Evolutionary conservation across 140 eudicot species (phyloP).

Genomic region (Stevia rebaudiana): DNA sequence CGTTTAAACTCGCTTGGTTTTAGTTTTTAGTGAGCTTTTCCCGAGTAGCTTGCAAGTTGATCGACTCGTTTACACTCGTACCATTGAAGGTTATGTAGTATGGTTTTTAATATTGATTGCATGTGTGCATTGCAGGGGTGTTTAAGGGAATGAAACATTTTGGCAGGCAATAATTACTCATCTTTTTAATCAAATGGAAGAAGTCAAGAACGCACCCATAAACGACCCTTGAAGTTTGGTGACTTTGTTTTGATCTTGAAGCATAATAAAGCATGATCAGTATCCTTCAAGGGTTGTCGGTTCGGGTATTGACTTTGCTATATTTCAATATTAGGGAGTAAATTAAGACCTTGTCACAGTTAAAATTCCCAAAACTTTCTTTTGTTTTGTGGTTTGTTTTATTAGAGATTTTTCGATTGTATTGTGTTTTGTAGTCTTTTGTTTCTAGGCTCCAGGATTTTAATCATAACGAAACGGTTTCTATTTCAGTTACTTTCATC

Average conservation of each 20-base stretch:
- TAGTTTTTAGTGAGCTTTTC: too few species aligned
- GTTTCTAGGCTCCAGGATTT: constrained; percentile 25
- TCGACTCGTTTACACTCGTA: too few species aligned
- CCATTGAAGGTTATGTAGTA: too few species aligned
- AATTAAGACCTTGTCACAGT: constrained; percentile 32
- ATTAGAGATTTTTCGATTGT: constrained; percentile 8
- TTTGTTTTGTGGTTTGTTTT: constrained; percentile 25
- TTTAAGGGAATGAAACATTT: constrained; percentile 6
- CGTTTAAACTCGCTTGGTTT: too few species aligned
- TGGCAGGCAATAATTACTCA: constrained; percentile 34
- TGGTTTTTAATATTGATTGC: not conserved
- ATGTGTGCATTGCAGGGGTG: constrained; percentile 26
- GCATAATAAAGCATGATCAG: constrained; percentile 31
- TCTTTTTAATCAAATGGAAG: constrained; percentile 34
- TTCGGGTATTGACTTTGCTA: constrained; percentile 96
- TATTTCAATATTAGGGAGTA: constrained; percentile 27
- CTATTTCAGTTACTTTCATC: constrained; percentile 3
- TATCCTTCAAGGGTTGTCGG: constrained; percentile 58
- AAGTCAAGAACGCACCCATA: constrained; percentile 99
- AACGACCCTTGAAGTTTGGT: constrained; percentile 48
- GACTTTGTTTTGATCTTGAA: constrained; percentile 19
- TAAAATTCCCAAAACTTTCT: constrained; percentile 16
- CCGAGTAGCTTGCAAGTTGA: too few species aligned
- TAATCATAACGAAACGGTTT: constrained; percentile 21
- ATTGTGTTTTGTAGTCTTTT: constrained; percentile 28